Evolutionary conservation across 148 eudicot species (phyloP).

Genomic region (Diospyros kaki): DNA sequence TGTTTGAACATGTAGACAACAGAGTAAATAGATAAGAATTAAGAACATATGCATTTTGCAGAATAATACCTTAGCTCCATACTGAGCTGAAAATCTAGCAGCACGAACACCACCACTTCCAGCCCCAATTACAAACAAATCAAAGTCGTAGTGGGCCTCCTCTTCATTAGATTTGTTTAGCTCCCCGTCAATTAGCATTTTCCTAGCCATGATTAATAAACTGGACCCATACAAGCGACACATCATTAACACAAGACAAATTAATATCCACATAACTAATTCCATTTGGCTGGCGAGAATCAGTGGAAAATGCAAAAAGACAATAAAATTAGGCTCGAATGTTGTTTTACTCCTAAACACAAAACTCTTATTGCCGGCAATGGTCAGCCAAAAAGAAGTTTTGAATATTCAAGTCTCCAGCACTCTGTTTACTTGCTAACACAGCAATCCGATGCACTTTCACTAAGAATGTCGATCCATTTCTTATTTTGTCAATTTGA

Average conservation of each 20-base stretch:
- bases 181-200: conserved; percentile 80
- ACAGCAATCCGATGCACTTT: not conserved
- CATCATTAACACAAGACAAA: conserved; percentile 1
- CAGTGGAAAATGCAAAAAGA: not conserved
- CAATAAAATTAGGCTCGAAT: not conserved
- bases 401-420: not conserved
- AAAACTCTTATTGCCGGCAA: not conserved
- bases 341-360: not conserved
- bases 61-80: conserved; percentile 74
- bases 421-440: not conserved
- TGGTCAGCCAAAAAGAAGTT: not conserved
- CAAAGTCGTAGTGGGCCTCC: conserved; percentile 61
- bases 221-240: conserved; percentile 15
- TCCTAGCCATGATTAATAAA: conserved; percentile 49
- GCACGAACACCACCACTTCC: conserved; percentile 99
- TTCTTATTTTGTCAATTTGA: too few species aligned
- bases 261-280: not conserved
- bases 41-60: not conserved
- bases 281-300: not conserved
- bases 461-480: not conserved
- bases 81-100: conserved; percentile 76
- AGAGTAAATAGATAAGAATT: not conserved
- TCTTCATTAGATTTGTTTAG: conserved; percentile 25
- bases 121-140: conserved; percentile 94
- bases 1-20: not conserved